Conservation (phyloP, 768 basidiomycete genomes). For the Leccinum sublutescens region DNA sequence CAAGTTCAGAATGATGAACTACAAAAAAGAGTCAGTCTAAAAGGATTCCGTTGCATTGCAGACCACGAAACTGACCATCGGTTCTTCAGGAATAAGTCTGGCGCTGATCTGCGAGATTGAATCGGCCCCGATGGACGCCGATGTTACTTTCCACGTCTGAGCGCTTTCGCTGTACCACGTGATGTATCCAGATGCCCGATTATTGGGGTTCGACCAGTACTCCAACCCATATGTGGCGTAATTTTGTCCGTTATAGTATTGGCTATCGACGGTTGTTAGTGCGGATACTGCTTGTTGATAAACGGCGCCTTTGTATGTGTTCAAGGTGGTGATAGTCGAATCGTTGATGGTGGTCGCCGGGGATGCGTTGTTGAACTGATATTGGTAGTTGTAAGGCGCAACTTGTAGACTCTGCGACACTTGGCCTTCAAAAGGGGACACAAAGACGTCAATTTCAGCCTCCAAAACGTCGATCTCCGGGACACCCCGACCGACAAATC, state of each 20-base stretch:
- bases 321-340: constrained; percentile 48
- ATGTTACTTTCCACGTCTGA: constrained; percentile 69
- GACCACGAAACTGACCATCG: constrained; percentile 64
- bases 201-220: constrained; percentile 71
- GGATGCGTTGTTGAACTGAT: constrained; percentile 54
- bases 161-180: constrained; percentile 75
- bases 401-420: constrained; percentile 81
- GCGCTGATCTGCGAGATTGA: constrained; percentile 51
- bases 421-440: constrained; percentile 51
- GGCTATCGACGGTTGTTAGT: constrained; percentile 51
- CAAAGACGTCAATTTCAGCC: constrained; percentile 60
- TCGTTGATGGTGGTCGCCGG: constrained; percentile 56
- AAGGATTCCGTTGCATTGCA: background rate
- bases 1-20: constrained; percentile 86
- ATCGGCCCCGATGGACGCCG: constrained; percentile 69
- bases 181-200: constrained; percentile 70
- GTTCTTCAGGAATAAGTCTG: constrained; percentile 82
- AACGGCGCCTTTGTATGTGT: constrained; percentile 66
- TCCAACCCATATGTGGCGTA: constrained; percentile 75
- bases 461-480: constrained; percentile 96
- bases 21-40: constrained; percentile 11
- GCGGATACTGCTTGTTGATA: constrained; percentile 78
- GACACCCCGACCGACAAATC: constrained; percentile 63
- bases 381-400: constrained; percentile 76
- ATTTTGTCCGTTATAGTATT: constrained; percentile 52